phyloP scores from a whole-genome alignment of 148 eudicot species.

The Rhododendron vialii region DNA sequence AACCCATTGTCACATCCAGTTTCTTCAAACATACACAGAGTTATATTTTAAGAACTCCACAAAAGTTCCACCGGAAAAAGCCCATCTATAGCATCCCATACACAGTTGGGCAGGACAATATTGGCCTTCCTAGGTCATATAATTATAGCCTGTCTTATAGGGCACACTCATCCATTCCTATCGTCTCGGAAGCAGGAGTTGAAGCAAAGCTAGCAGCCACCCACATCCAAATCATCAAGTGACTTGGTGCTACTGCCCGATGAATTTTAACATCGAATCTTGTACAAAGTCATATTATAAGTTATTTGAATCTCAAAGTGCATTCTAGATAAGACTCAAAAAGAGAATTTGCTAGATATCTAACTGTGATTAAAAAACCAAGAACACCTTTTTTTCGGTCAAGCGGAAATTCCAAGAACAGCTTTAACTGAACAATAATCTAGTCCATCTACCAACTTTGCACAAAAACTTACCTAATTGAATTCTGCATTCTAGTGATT shows the following conservation, averaged over 20 bases:
- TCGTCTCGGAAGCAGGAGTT: background rate
- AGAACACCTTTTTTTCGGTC: background rate
- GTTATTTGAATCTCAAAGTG: background rate
- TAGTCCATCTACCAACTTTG: background rate
- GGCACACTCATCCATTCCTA: background rate
- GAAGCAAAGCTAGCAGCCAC: background rate
- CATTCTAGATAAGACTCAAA: background rate
- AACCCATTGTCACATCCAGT: background rate
- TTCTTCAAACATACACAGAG: background rate
- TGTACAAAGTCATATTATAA: background rate
- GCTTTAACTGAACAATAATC: background rate
- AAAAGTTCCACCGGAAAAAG: background rate
- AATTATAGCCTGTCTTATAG: background rate
- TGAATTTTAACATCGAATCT: background rate
- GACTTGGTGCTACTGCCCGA: background rate
- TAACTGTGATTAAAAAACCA: background rate
- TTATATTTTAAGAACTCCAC: background rate
- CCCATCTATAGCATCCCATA: background rate
- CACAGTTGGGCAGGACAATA: background rate
- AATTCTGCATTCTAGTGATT: slow-evolving; percentile 6
- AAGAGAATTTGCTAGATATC: background rate
- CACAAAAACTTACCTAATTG: background rate
- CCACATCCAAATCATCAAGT: background rate
- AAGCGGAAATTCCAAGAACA: background rate
- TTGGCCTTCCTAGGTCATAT: background rate